These are phyloP conservation scores for Meyerozyma elateridarum DNA, from an alignment of 1,139 yeast genomes.

Conservation along the genomic window DNA sequence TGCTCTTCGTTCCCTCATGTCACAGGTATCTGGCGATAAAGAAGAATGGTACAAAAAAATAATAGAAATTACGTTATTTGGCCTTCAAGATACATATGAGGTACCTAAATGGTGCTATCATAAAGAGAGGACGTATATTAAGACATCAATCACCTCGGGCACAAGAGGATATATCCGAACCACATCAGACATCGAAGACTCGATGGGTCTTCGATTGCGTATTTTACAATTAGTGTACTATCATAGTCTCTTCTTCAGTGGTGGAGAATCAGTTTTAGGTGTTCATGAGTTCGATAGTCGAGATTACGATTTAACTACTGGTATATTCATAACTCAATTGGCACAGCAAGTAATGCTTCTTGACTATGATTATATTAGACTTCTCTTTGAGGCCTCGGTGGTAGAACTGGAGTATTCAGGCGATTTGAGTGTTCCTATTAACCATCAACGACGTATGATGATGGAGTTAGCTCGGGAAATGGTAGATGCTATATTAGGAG, in stretches of 20 bases:
- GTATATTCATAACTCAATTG: neutral
- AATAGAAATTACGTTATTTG: slow-evolving; percentile 26
- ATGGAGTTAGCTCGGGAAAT: slow-evolving; percentile 4
- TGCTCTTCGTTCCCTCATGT: neutral
- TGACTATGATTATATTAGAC: neutral
- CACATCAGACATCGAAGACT: slow-evolving; percentile 23
- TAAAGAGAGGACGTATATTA: no score
- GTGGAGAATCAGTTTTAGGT: neutral
- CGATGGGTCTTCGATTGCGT: slow-evolving; percentile 26
- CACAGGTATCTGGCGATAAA: slow-evolving; percentile 4
- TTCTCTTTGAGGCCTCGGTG: slow-evolving; percentile 1
- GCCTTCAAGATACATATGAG: no score
- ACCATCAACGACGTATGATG: slow-evolving; percentile 2
- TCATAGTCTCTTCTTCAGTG: slow-evolving; percentile 16
- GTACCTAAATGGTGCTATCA: no score
- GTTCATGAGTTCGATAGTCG: neutral
- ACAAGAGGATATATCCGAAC: no score
- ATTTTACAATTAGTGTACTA: slow-evolving; percentile 19
- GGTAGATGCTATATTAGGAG: neutral
- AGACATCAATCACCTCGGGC: no score
- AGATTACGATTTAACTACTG: neutral
- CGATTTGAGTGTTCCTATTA: neutral
- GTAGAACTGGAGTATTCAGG: no score
- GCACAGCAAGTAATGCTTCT: neutral
- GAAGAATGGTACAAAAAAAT: slow-evolving; percentile 30